Percentiles rank a stretch among this genome's conserved stretches.
Evolutionary conservation across 2,329 filamentous ascomycete species (phyloP).

Genomic region (Cytospora piceae): DNA sequence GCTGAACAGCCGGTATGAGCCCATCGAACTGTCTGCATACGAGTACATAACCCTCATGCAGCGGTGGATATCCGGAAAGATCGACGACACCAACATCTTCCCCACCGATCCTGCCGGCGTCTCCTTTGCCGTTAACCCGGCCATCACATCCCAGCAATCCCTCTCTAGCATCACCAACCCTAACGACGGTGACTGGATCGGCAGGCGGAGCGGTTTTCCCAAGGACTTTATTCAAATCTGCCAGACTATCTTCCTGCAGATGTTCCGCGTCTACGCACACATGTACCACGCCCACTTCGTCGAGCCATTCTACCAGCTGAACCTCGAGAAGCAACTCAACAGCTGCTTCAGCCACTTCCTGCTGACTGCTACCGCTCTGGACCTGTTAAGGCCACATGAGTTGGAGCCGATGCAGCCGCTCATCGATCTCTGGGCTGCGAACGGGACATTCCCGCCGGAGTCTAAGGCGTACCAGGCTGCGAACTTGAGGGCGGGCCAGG

Average conservation of each 20-base stretch:
- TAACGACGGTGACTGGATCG: conserved; percentile 66
- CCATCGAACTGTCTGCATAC: conserved; percentile 77
- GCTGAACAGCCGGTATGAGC: conserved; percentile 76
- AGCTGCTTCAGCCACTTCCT: conserved; percentile 75
- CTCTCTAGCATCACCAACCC: conserved; percentile 48
- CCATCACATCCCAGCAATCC: conserved; percentile 47
- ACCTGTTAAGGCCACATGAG: conserved; percentile 75
- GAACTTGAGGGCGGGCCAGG: conserved; percentile 52
- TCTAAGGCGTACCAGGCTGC: conserved; percentile 57
- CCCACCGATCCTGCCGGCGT: conserved; percentile 70
- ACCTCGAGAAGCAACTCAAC: conserved; percentile 69
- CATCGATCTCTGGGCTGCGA: conserved; percentile 77
- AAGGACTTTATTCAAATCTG: conserved; percentile 77
- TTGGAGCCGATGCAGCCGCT: conserved; percentile 83
- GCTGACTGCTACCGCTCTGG: conserved; percentile 67
- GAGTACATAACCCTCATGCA: conserved; percentile 85
- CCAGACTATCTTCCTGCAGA: conserved; percentile 82
- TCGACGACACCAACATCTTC: conserved; percentile 77
- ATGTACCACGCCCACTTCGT: conserved; percentile 85
- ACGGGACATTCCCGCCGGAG: conserved; percentile 72
- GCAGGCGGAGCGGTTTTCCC: conserved; percentile 80
- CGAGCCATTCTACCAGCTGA: conserved; percentile 73
- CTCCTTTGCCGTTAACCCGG: conserved; percentile 56
- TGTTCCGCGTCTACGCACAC: conserved; percentile 89
- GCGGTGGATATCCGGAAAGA: conserved; percentile 84